Evolutionary conservation across 2,329 filamentous ascomycete species (phyloP), one percentile per base, ranked within the genome.

Genomic region (Aspergillus novofumigatus): DNA sequence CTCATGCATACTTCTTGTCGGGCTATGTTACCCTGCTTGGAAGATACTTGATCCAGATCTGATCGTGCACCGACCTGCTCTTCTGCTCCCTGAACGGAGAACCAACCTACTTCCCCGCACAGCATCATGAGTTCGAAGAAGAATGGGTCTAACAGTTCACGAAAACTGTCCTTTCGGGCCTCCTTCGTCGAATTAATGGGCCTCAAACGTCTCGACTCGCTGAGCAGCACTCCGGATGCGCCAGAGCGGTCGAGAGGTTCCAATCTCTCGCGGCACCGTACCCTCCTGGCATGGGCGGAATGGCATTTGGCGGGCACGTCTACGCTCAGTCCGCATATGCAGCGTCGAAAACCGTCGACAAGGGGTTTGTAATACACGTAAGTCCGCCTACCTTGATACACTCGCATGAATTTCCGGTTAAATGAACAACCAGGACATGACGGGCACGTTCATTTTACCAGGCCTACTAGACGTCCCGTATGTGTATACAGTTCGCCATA

Each of bases 271-370:
- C 69, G 38, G 51, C 52, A 3, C 73, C 72, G 2, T 81, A 76
- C 59, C 72, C 75, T 10, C 79, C 80, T 0, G 77, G 74, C 3
- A 71, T 69, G 6, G 67, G 73, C 17, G 71, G 71, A 2, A 71
- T 75, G 14, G 77, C 81, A 0, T 84, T 82, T 67, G 82, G 82
- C 11, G 81, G 82, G 1, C 81, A 85, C 70, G 81, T 83, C 4
- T 84, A 79, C 61, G 78, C 80, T n/a, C 82, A 84, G 67, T 78
- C 81, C 32, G 81, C 79, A 17, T 84, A 80, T 73, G 82, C 82
- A 17, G 82, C 82, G 8, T 78, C 79, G 8, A 78, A 83, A 59
- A 84, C 82, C 1, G 79, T 84, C 11, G 65, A 63, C 5, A 69
- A 74, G 28, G 81, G 80, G 1, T 79, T 81, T 51, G 65, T 83